Percentiles rank a stretch among this genome's conserved stretches.
These are phyloP conservation scores for Arachis monticola DNA, from an alignment of 331 rosid species.

Conservation along the genomic window DNA sequence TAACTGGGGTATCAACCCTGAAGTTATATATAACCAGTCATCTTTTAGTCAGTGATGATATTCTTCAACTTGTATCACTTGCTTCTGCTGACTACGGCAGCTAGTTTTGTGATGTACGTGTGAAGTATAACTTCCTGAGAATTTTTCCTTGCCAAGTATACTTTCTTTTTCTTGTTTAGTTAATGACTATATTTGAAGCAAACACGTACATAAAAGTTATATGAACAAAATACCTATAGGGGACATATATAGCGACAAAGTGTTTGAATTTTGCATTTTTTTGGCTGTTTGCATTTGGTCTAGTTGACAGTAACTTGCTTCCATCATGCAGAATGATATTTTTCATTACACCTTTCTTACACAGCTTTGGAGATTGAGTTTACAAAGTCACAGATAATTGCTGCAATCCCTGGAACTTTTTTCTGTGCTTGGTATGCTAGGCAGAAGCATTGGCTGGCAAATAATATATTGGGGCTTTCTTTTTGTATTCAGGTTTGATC, in stretches of 20 bases:
- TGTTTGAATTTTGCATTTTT: conserved; percentile 8
- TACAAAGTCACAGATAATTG: conserved; percentile 80
- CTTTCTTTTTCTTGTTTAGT: background rate
- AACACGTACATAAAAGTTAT: background rate
- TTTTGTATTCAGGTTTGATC: conserved; percentile 82
- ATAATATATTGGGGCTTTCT: conserved; percentile 80
- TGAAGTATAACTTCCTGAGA: conserved; percentile 10
- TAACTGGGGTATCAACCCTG: conserved; percentile 16
- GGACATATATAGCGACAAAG: conserved; percentile 2
- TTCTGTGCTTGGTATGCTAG: conserved; percentile 89
- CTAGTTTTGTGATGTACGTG: background rate
- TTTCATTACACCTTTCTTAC: conserved; percentile 71
- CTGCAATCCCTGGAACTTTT: conserved; percentile 85
- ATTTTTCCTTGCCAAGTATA: background rate
- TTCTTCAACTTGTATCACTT: background rate
- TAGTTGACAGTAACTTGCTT: conserved; percentile 59
- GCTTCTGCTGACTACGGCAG: conserved; percentile 13
- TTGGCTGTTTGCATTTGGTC: conserved; percentile 43
- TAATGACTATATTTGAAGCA: background rate
- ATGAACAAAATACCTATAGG: background rate
- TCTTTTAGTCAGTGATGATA: background rate
- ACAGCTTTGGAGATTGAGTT: conserved; percentile 95
- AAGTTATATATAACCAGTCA: no score
- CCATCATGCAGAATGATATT: conserved; percentile 72
- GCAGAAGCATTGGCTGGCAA: conserved; percentile 92